Percentiles rank a stretch among this genome's conserved stretches.
These are phyloP conservation scores for Alternaria ventricosa DNA, from an alignment of 2,329 filamentous ascomycete genomes.

Conservation along the genomic window DNA sequence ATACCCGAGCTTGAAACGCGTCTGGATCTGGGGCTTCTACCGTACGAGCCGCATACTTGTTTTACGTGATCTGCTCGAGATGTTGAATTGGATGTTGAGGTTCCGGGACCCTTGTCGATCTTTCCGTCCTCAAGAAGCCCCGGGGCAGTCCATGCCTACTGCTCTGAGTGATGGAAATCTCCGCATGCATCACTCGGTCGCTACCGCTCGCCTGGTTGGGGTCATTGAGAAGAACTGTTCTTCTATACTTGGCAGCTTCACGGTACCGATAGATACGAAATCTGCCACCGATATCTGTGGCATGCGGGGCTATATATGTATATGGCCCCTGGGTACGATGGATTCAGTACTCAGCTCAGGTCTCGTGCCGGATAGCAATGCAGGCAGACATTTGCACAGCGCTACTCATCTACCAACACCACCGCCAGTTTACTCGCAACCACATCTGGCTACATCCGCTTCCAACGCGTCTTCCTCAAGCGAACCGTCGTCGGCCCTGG, in stretches of 20 bases:
- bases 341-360: slow-evolving; percentile 34
- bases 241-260: slow-evolving; percentile 32
- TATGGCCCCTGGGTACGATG: slow-evolving; percentile 39
- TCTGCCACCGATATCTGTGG: slow-evolving; percentile 30
- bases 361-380: slow-evolving; percentile 29
- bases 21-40: slow-evolving; percentile 40
- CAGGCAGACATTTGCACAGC: slow-evolving; percentile 5
- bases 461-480: slow-evolving; percentile 7
- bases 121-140: not conserved
- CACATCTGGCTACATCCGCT: not conserved
- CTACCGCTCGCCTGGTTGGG: slow-evolving; percentile 27
- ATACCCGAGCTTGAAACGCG: slow-evolving; percentile 29
- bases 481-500: not conserved
- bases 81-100: slow-evolving; percentile 41
- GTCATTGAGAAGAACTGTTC: slow-evolving; percentile 35
- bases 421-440: not conserved
- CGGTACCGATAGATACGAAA: slow-evolving; percentile 32
- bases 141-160: slow-evolving; percentile 1
- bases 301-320: slow-evolving; percentile 34
- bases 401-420: not conserved
- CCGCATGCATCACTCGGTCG: slow-evolving; percentile 21
- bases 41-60: slow-evolving; percentile 38
- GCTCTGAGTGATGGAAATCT: slow-evolving; percentile 23
- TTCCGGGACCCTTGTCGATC: slow-evolving; percentile 20
- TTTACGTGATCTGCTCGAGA: slow-evolving; percentile 36